Evolutionary conservation across 108 stramenopile genomes (phyloP), one percentile per base, ranked within the genome.

Genomic region (Fragilaria crotonensis): DNA sequence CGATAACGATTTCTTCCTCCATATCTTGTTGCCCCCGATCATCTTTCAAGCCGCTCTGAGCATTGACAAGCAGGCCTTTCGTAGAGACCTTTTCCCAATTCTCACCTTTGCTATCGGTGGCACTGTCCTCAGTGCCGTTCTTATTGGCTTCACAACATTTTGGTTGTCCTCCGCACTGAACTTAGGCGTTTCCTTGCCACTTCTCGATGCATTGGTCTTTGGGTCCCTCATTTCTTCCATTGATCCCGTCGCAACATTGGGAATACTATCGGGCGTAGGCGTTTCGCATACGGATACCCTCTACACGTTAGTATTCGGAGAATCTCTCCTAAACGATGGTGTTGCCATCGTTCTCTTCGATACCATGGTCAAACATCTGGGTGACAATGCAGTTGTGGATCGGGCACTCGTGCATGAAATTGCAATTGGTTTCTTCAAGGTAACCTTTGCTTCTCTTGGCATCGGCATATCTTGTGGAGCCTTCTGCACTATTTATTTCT

Each of bases 21-120:
- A 86, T 33, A 68, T 93, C 30, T 62, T 93, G 48, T 56, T 93
- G 52, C 92, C 92, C 11, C 92, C 92, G 28, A 93, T 93, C 36
- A 88, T 89, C 52, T 90, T 93, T 71, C 73, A 89, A 70, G 92
- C 87, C 25, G 77, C 86, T 18, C 45, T 93, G 44, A 63, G 52
- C 17, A 83, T 90, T 45, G 82, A 83, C 58, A 91, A 91, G 60
- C 47, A 63, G 9, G 77, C 83, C 27, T 92, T 92, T 68, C 67
- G 83, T 22, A 66, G 90, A 54, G 75, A 83, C 52, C 45, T 81
- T 33, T 79, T 83, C 28, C 79, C 90, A 7, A 92, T 92, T 22
- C 64, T 92, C 26, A 54, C 78, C 7, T 92, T 92, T 76, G 85
- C 87, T 29, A 71, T 84, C 2, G 36, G 87, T 31, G 90, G 90